These are phyloP conservation scores for Eucalyptus leucophloia DNA, from an alignment of 345 rosid species.

Conservation along the genomic window DNA sequence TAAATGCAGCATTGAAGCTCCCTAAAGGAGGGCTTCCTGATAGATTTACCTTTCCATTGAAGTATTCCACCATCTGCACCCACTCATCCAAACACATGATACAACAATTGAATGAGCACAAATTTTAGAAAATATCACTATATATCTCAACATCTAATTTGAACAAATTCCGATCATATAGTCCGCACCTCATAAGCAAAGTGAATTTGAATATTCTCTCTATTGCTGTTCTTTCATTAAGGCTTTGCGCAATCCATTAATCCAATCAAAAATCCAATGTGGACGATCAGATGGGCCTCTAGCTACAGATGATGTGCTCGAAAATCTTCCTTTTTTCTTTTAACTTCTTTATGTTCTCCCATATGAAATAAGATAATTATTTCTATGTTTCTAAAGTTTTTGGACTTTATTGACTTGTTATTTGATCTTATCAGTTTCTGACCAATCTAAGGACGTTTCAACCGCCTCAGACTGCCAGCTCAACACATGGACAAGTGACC, in stretches of 20 bases:
- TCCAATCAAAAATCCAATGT: not conserved
- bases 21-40: conserved; percentile 43
- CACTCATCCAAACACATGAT: not conserved
- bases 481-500: not conserved
- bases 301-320: not conserved
- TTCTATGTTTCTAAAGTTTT: not conserved
- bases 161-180: not conserved
- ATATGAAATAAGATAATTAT: not conserved
- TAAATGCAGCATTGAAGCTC: conserved; percentile 56
- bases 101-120: not conserved
- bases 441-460: not conserved
- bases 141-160: not conserved
- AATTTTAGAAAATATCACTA: not conserved
- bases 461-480: not conserved
- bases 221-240: not conserved
- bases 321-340: not conserved
- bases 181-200: not conserved
- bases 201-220: not conserved
- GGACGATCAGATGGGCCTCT: not conserved
- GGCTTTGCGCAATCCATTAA: not conserved
- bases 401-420: not conserved
- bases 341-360: not conserved
- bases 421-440: not conserved
- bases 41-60: conserved; percentile 37
- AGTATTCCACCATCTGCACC: conserved; percentile 54